Evolutionary conservation across 768 basidiomycete species (phyloP), one percentile per base, ranked within the genome.

Genomic region (Rhizopogon roseolus): DNA sequence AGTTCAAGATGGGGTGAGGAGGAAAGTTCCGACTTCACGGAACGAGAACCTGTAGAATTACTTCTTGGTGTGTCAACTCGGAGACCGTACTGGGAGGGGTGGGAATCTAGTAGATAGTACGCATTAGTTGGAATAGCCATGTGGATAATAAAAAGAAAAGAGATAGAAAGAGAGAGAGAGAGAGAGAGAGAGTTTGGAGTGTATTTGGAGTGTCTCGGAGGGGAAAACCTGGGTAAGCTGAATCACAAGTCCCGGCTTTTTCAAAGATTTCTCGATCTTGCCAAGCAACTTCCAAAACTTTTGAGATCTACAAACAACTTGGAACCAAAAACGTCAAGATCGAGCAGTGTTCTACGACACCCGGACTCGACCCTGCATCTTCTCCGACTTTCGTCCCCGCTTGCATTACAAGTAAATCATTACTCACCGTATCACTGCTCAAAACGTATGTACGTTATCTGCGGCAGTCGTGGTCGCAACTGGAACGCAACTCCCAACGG

Each of bases 1-100:
- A 57, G 54, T 50, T 64, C 60, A 34, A 53, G 56, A 43, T 59
- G 58, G 1, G 62, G 59, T 0, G 66, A 55, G 3, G 66, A 59
- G 29, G 64, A 62, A 1, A 58, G 53, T 52, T 68, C 67, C 7
- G 69, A 69, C 55, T 68, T 68, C 17, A 68, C 62, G 14, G 67
- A 64, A 16, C 49, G 49, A 13, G 49, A 55, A 22, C 57, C 42
- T 16, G 49, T 43, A 25, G 57, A 55, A n/a, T 55, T 43, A 19
- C 45, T 36, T 14, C 46, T 16, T 13, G 54, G 43, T 14, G 48
- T 16, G 39, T 46, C 45, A 34, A 32, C 29, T 32, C 29, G 29
- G 7, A 48, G 45, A 16, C 8, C 19, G 46, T 48, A 48, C 34
- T 10, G 50, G 1, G 65, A 25, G 25, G 58, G 50, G 8, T 36